Evolutionary conservation across 352 stramenopile genomes (phyloP), one percentile per base, ranked within the genome.

Genomic region (Globisporangium lucens): DNA sequence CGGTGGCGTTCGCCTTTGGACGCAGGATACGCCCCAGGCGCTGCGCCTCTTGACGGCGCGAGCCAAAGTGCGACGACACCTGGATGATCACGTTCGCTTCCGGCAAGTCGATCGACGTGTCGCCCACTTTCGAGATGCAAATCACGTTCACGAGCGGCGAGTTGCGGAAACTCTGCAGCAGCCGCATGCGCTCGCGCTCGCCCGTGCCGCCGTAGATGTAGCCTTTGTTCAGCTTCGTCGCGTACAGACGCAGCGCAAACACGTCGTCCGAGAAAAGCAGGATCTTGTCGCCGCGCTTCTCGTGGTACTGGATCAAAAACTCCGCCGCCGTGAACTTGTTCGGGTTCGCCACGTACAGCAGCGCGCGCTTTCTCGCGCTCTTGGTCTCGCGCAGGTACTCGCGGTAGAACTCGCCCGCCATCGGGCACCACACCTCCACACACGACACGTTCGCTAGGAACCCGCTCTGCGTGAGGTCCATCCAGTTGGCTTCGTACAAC

Each of bases 1-100:
- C 95, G 2, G 94, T 98, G 53, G 95, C 86, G 43, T 95, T 96
- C 29, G 90, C 86, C 78, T 99, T 99, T 15, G 98, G 97, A 24
- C 98, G 93, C 61, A 99, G 78, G 83, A 99, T 99, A 56, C 98
- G 92, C n/a, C 98, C 98, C 13, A 99, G 83, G 30, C 98, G 92
- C 76, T 99, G 98, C 7, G 98, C 98, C 75, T 99, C 98, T 89
- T 99, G 98, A 57, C 98, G 91, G n/a, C 98, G 88, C 62, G 97
- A 99, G 35, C 97, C 97, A 82, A 99, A 99, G 71, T 99, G 97
- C 47, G 91, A 99, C 65, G 97, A 99, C 47, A 95, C 87, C 83
- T 99, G 98, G 72, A 99, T 99, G 71, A 99, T 99, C 20, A 99
- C 97, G 79, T 99, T 99, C 58, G 98, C 98, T 75, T 99, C 97